Evolutionary conservation across 2,329 filamentous ascomycete species (phyloP), one percentile per base, ranked within the genome.

Genomic region (Penicillium sp.): DNA sequence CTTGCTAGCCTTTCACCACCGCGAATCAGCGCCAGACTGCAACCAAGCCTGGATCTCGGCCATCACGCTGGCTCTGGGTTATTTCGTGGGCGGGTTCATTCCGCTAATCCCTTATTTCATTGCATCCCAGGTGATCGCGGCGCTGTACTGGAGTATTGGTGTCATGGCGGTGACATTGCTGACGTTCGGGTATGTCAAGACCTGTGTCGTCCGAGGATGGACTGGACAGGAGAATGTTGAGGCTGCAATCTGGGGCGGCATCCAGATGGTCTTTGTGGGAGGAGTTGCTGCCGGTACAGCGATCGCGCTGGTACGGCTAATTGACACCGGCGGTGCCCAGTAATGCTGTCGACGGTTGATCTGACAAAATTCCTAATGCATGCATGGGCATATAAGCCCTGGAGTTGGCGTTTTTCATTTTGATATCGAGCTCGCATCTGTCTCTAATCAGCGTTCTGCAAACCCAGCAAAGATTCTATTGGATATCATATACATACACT

Each of bases 71-170:
- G 78, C 80, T 0, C 53, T 79, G 11, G 80, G 80, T 23, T 86
- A 86, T 58, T 79, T 85, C 35, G 60, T 85, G 14, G 82, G 82
- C 13, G 82, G 82, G 0, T 68, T 85, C 37, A 73, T 85, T n/a
- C 82, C 82, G 10, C 71, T 85, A 52, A 62, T 83, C 28, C 82
- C 82, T 0, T 86, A 86, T 63, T 80, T 85, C 47, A 68, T 82
- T 37, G 66, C 72, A 12, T 44, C 67, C 4, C 54, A 66, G 16
- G 67, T 75, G 4, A 52, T 63, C 22, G 44, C 58, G 11, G 74
- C 72, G 6, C 64, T 88, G 34, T 69, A 73, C 39, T 65, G 53
- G 48, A 67, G 64, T 38, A 62, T 66, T 38, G 62, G 54, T 1
- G 61, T 69, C 7, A 69, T 68, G 64, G 66, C 44, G 1, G 47